These are phyloP conservation scores for Chaetomiaceae sp. DNA, from an alignment of 2,329 filamentous ascomycete genomes.

Conservation along the genomic window DNA sequence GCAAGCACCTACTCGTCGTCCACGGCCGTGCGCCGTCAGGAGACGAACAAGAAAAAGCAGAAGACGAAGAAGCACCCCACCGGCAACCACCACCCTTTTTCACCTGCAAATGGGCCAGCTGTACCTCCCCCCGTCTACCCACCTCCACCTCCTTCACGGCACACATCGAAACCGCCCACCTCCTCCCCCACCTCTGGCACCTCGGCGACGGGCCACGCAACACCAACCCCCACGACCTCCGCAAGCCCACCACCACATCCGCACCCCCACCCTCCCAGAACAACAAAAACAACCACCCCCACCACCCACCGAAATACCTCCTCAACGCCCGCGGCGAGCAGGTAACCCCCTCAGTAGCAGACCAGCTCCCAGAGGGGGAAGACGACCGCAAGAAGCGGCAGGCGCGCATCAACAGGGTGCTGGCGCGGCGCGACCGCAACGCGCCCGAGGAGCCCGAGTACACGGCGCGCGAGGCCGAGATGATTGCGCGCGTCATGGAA, in stretches of 20 bases:
- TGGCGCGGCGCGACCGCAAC: slow-evolving; percentile 42
- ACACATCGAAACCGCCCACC: slow-evolving; percentile 52
- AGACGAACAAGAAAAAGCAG: no score
- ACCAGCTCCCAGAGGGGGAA: slow-evolving; percentile 47
- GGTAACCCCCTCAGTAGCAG: slow-evolving; percentile 53
- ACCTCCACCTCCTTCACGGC: slow-evolving; percentile 34
- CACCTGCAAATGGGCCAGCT: slow-evolving; percentile 40
- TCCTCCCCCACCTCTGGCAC: slow-evolving; percentile 52
- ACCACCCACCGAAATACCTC: slow-evolving; percentile 46
- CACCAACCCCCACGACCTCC: slow-evolving; percentile 24
- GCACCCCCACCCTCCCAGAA: not conserved
- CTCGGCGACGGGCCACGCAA: slow-evolving; percentile 55
- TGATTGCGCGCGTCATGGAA: slow-evolving; percentile 7
- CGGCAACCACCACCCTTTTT: slow-evolving; percentile 2
- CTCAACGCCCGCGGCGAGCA: slow-evolving; percentile 49
- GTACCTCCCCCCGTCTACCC: slow-evolving; percentile 25
- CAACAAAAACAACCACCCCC: not conserved
- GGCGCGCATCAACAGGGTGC: slow-evolving; percentile 40
- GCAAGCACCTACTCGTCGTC: slow-evolving; percentile 47
- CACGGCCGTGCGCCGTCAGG: slow-evolving; percentile 35
- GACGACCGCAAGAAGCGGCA: slow-evolving; percentile 42
- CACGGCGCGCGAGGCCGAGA: slow-evolving; percentile 24
- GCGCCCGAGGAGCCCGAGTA: slow-evolving; percentile 39
- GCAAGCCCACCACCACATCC: not conserved
- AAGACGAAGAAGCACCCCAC: not conserved